Evolutionary conservation across 2,329 filamentous ascomycete species (phyloP).

Genomic region (Aspergillus fructus): DNA sequence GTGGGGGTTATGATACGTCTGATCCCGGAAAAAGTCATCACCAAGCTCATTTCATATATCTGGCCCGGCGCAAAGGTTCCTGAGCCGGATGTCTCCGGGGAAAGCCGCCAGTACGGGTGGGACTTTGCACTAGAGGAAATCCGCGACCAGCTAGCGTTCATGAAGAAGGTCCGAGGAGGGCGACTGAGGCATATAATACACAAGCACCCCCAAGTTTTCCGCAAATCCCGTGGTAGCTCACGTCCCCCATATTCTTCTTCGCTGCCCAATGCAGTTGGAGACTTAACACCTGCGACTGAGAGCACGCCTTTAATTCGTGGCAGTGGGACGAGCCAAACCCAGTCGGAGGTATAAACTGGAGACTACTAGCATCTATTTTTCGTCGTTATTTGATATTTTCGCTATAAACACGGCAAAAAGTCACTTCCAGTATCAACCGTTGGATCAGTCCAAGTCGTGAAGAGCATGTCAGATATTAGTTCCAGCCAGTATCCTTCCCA

Average conservation of each 20-base stretch:
- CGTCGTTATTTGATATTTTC: too few relatives aligned
- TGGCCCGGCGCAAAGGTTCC: slow-evolving; percentile 40
- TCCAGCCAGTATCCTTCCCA: too few relatives aligned
- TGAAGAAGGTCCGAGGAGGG: slow-evolving; percentile 63
- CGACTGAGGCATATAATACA: slow-evolving; percentile 61
- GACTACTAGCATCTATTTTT: too few relatives aligned
- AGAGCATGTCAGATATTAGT: too few relatives aligned
- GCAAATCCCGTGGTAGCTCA: slow-evolving; percentile 43
- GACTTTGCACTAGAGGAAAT: slow-evolving; percentile 63
- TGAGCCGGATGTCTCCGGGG: slow-evolving; percentile 46
- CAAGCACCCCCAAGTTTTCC: slow-evolving; percentile 56
- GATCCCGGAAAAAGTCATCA: slow-evolving; percentile 58
- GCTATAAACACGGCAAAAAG: too few relatives aligned
- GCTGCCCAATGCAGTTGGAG: too few relatives aligned
- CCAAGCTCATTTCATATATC: slow-evolving; percentile 41
- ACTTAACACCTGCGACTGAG: too few relatives aligned
- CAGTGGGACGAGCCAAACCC: too few relatives aligned
- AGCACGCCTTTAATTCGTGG: too few relatives aligned
- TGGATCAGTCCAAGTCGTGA: too few relatives aligned
- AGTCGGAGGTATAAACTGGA: too few relatives aligned
- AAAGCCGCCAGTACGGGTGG: slow-evolving; percentile 52
- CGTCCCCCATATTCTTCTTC: slow-evolving; percentile 32
- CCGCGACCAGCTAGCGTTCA: slow-evolving; percentile 62
- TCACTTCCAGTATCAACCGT: too few relatives aligned
- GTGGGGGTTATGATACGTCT: slow-evolving; percentile 60